Percentiles rank a stretch among this genome's conserved stretches.
Evolutionary conservation across 1,284 basidiomycete species (phyloP).

Genomic region (Chalciporus sp.): DNA sequence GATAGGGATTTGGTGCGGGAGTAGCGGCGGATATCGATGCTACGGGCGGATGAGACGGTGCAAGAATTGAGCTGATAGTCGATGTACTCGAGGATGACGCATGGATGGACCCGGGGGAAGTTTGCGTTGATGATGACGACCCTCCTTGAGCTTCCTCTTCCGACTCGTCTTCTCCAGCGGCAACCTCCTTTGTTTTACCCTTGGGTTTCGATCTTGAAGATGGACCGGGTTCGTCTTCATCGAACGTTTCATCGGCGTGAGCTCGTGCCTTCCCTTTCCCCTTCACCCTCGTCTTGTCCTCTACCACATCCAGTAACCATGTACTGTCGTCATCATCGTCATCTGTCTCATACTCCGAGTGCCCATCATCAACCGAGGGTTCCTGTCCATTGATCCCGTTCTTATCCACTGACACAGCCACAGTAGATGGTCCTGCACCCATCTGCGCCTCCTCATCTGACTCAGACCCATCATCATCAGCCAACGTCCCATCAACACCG

Average conservation of each 20-base stretch:
- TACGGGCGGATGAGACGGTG: not conserved
- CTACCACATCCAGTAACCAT: slow-evolving; percentile 25
- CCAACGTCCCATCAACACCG: not conserved
- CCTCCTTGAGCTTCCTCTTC: slow-evolving; percentile 9
- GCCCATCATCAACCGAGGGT: not conserved
- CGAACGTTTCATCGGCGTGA: slow-evolving; percentile 12
- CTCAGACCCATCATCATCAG: not conserved
- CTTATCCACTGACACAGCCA: not conserved
- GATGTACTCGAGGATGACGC: slow-evolving; percentile 10
- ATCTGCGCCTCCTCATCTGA: slow-evolving; percentile 5
- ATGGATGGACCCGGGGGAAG: not conserved
- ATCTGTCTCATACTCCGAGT: slow-evolving; percentile 16
- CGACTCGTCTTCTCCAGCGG: slow-evolving; percentile 7
- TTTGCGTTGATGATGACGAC: slow-evolving; percentile 14
- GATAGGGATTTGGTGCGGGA: slow-evolving; percentile 47
- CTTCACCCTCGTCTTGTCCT: slow-evolving; percentile 22
- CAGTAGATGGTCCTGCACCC: slow-evolving; percentile 6
- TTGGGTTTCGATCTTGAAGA: slow-evolving; percentile 19
- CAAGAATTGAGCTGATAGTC: not conserved
- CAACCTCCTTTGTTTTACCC: slow-evolving; percentile 26
- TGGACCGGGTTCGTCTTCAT: slow-evolving; percentile 11
- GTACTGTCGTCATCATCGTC: slow-evolving; percentile 29
- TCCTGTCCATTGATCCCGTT: slow-evolving; percentile 1
- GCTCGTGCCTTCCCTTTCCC: slow-evolving; percentile 26
- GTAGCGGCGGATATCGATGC: slow-evolving; percentile 4